Evolutionary conservation across 805 yeast species (phyloP), one percentile per base, ranked within the genome.

Genomic region (Yamadazyma scolyti): DNA sequence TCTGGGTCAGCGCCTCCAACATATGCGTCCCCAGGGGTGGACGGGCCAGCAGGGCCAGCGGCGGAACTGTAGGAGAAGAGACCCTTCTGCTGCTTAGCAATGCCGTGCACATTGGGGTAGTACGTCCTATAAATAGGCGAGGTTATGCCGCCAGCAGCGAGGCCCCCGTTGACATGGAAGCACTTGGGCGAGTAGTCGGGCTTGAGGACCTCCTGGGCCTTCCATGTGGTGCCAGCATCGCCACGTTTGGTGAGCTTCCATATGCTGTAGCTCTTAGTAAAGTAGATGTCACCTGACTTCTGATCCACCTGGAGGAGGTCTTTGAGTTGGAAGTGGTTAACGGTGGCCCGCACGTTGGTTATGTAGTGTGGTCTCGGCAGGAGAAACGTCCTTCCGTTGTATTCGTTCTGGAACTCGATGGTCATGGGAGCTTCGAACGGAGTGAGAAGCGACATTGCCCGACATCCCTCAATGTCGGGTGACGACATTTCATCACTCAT

Each of bases 321-420:
- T 21, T 94, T 66, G 19, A 87, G 64, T 54, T 86, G 96, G 95
- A 95, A 87, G 60, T 86, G 78, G 31, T 66, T 65, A 25, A 55
- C 58, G 10, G 55, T 47, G 5, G 64, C 47, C 15, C 52, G 50
- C 17, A 61, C 46, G 24, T 46, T 48, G 14, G 62, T 42, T 11
- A 64, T 43, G 38, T 64, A 65, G 11, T 30, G 38, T 3, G 71
- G 71, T 29, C 50, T 48, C 4, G 70, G 65, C 15, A 48, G 50
- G 23, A 65, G 48, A 39, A 54, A 58, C 25, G 54, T 54, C 34
- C 57, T 64, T 4, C 61, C 58, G 33, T 65, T 63, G 40, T 65
- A 62, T 35, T 64, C 63, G 43, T 65, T 65, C 38, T 65, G 71
- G 47, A 65, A 65, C 21, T 41, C 45, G 26, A 41, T 41, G 25